These are phyloP conservation scores for Lactifluus piperatus DNA, from an alignment of 768 basidiomycete genomes.

Conservation along the genomic window DNA sequence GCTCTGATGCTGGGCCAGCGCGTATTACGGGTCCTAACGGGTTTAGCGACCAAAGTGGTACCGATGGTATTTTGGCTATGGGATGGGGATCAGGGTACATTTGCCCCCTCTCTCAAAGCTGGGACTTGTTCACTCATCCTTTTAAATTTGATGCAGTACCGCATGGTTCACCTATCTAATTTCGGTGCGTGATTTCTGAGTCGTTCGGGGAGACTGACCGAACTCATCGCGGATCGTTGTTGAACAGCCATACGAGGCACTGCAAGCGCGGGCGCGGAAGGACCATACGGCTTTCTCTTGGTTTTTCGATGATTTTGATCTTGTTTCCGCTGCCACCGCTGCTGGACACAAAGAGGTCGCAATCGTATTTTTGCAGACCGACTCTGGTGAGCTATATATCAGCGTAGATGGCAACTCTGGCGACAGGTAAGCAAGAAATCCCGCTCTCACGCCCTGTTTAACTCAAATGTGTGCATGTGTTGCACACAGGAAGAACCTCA, in stretches of 20 bases:
- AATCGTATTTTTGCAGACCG: constrained; percentile 38
- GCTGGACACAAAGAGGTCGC: constrained; percentile 42
- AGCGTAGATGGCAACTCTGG: constrained; percentile 52
- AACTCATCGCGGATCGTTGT: neutral
- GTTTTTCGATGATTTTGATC: constrained; percentile 64
- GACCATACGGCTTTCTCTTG: constrained; percentile 61
- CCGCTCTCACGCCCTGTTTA: constrained; percentile 21
- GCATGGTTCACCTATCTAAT: constrained; percentile 71
- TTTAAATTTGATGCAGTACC: constrained; percentile 36
- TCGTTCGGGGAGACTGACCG: neutral
- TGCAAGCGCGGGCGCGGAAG: constrained; percentile 60
- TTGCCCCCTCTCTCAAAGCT: neutral
- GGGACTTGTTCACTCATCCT: too few relatives aligned
- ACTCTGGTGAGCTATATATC: constrained; percentile 39
- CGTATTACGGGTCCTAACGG: constrained; percentile 38
- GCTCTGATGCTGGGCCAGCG: constrained; percentile 43
- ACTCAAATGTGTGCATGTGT: too few relatives aligned
- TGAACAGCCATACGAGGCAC: constrained; percentile 64
- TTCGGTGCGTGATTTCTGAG: constrained; percentile 40
- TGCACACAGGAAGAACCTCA: constrained; percentile 28
- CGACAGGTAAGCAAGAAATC: constrained; percentile 39
- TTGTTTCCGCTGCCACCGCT: constrained; percentile 33
- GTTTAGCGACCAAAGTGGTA: constrained; percentile 33
- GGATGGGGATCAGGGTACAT: constrained; percentile 78
- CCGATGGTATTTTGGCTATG: constrained; percentile 69